Evolutionary conservation across 78 protist species (phyloP), one percentile per base, ranked within the genome.

Genomic region (Bigelowiella natans): DNA sequence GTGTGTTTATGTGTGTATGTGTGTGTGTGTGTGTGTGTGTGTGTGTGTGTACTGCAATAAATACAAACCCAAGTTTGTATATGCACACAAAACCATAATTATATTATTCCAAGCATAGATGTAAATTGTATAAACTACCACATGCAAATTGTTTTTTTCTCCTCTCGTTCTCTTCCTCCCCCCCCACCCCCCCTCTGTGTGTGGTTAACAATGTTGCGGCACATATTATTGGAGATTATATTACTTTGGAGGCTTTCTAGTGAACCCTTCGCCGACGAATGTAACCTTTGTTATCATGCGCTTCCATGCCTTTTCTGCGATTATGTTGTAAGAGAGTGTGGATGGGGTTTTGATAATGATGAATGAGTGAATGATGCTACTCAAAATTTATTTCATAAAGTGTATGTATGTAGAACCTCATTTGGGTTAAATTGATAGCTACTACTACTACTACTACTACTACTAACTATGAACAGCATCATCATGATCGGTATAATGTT

Each of bases 241-340:
- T n/a, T n/a, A n/a, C n/a, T n/a, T n/a, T 11, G 99, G 99, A 30
- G 98, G 97, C 94, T 98, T 98, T 37, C 99, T 94, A 1, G 99
- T 98, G 95, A 97, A 99, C 88, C 86, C 31, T 36, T 89, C 91
- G 36, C 91, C 90, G 26, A 90, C 92, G 28, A 84, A 90, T 11
- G 90, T 97, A 34, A 92, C 97, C 86, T 99, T 99, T 0, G 98
- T 98, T 40, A 99, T 95, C 96, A 97, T 94, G 34, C 99, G 97
- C 95, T 99, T 99, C 99, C 99, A 98, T 2, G 94, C 92, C 88
- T 97, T 98, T 91, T 90, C 93, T 93, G n/a, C n/a, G n/a, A n/a
- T n/a, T n/a, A n/a, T n/a, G n/a, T n/a, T n/a, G n/a, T 51, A 51
- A 51, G 73, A 26, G 73, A 51, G 7, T 51, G 73, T 7, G 18